phyloP scores from a whole-genome alignment of 805 yeast genomes.

The Candida hungchunana region DNA sequence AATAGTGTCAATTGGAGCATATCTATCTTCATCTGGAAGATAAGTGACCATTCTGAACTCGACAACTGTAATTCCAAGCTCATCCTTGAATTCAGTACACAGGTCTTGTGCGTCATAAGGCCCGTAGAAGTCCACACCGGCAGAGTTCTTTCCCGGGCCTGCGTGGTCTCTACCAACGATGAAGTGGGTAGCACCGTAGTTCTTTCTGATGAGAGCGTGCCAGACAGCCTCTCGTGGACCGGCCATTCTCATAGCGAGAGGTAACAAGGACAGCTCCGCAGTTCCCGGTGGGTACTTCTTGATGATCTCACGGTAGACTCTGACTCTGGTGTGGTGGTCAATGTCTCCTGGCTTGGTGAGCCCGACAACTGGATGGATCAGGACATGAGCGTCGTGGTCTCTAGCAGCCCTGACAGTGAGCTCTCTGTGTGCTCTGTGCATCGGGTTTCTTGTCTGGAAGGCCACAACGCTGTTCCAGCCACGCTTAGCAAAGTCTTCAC shows the following conservation, averaged over 20 bases:
- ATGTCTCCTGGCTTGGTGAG: slow-evolving; percentile 96
- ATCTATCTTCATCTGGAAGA: slow-evolving; percentile 90
- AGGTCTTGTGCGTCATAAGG: slow-evolving; percentile 95
- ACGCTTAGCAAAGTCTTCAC: slow-evolving; percentile 74
- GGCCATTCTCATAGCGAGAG: slow-evolving; percentile 98
- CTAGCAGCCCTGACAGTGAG: slow-evolving; percentile 96
- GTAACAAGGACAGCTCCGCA: slow-evolving; percentile 83
- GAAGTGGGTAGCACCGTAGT: slow-evolving; percentile 95
- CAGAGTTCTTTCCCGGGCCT: slow-evolving; percentile 87
- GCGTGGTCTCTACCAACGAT: slow-evolving; percentile 98
- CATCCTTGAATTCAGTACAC: slow-evolving; percentile 69
- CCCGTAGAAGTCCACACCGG: slow-evolving; percentile 92
- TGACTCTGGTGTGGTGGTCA: slow-evolving; percentile 95
- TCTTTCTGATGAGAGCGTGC: slow-evolving; percentile 96
- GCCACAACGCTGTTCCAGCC: slow-evolving; percentile 92
- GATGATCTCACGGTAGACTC: slow-evolving; percentile 88
- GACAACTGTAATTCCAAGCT: slow-evolving; percentile 83
- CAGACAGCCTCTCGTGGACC: slow-evolving; percentile 98
- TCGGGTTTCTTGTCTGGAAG: slow-evolving; percentile 97
- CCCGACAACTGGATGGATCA: slow-evolving; percentile 96
- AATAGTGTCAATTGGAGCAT: slow-evolving; percentile 91
- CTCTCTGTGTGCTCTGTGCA: slow-evolving; percentile 98
- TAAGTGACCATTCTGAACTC: slow-evolving; percentile 97
- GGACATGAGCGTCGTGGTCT: slow-evolving; percentile 78
- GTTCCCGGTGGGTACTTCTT: slow-evolving; percentile 92